These are phyloP conservation scores for Phytophthora palmivora DNA, from an alignment of 352 stramenopile species.

Conservation along the genomic window DNA sequence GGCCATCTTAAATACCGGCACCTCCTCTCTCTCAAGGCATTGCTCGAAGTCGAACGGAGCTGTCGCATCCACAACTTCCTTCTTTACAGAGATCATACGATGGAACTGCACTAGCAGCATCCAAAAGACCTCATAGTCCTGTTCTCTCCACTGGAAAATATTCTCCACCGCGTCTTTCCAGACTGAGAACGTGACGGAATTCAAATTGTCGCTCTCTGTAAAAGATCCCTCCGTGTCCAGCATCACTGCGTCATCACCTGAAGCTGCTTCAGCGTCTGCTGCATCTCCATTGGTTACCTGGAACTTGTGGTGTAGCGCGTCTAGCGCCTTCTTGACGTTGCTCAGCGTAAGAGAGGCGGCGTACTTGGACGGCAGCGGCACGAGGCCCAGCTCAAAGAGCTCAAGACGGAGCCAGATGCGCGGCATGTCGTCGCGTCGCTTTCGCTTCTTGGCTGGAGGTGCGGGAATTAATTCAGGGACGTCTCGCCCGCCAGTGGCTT, in stretches of 20 bases:
- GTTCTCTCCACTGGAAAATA: slow-evolving; percentile 82
- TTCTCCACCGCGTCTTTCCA: slow-evolving; percentile 69
- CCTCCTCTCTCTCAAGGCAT: slow-evolving; percentile 53
- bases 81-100: slow-evolving; percentile 62
- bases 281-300: slow-evolving; percentile 20
- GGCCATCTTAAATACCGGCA: slow-evolving; percentile 80
- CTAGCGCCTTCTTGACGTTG: slow-evolving; percentile 69
- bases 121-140: slow-evolving; percentile 87
- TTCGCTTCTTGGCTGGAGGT: slow-evolving; percentile 48
- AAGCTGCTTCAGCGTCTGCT: slow-evolving; percentile 2
- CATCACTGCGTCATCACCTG: slow-evolving; percentile 56
- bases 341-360: slow-evolving; percentile 62
- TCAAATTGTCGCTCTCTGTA: slow-evolving; percentile 72
- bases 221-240: slow-evolving; percentile 38
- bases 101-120: slow-evolving; percentile 82
- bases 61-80: slow-evolving; percentile 22
- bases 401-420: slow-evolving; percentile 86
- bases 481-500: slow-evolving; percentile 40
- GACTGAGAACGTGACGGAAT: slow-evolving; percentile 53
- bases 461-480: slow-evolving; percentile 37
- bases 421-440: slow-evolving; percentile 48
- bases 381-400: slow-evolving; percentile 85
- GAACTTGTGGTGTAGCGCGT: slow-evolving; percentile 62
- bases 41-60: slow-evolving; percentile 60
- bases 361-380: slow-evolving; percentile 80